Evolutionary conservation across 176 grass and related monocot genomes (phyloP), one percentile per base, ranked within the genome.

Genomic region (Ampelocalamus luodianensis): DNA sequence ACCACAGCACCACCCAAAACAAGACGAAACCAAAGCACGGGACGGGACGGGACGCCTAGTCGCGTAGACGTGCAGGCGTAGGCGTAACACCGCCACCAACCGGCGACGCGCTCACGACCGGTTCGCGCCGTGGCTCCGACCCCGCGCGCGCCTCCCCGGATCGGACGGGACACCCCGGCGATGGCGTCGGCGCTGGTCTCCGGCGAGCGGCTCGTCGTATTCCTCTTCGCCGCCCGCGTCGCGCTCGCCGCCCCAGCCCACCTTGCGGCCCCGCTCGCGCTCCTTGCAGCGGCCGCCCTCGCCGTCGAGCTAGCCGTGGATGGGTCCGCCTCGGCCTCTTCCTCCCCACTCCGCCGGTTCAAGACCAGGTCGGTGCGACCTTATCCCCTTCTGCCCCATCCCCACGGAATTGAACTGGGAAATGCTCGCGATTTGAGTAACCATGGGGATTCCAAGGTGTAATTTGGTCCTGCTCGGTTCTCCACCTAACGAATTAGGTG

Each of bases 151-250:
- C 3, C 44, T 46, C 44, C 75, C 38, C 56, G 76, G 76, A 62
- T 63, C 76, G 74, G 69, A 22, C 38, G 4, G 34, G 2, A 4
- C 5, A 15, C 40, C n/a, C 10, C 50, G 61, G 18, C 71, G 60
- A 66, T 72, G 76, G 20, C 76, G 26, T 17, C 77, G 24, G 36
- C 90, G 65, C 55, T 90, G 55, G 18, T 87, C 91, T 83, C 85
- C 61, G 96, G 96, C 46, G 96, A 98, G 93, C 85, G 93, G 10
- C 80, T 85, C 50, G 91, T 98, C 70, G 91, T 98, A 29, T 81
- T 95, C 80, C 83, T 98, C 55, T 98, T 98, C 88, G 87, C 89
- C 55, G 91, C 88, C 15, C 89, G 87, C 65, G 96, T 98, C 15
- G 87, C 89, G 36, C 80, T 90, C 50, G 84, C 81, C 37, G 91